Base-by-base conservation (phyloP, 2,329 filamentous ascomycete species). In the Alternaria arborescens region DNA sequence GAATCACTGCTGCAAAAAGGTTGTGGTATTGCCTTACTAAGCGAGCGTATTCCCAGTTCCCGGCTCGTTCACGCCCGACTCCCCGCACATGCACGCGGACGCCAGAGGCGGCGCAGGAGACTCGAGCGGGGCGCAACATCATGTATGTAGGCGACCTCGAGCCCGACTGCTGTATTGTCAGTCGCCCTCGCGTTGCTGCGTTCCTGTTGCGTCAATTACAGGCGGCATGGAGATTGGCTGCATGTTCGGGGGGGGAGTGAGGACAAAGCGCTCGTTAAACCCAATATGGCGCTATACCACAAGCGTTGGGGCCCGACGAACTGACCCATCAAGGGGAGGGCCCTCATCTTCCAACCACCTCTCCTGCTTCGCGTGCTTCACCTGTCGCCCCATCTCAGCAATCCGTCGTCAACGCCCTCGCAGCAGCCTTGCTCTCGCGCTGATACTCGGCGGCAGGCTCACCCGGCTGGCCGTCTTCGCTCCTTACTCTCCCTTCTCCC, bases 381-480 rank as follows among this genome's bases (percentile, higher is more conserved):
- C 64, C 65, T 69, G 67, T 64, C 58, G 67, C 67, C 65, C 65
- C 68, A 58, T 52, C 52, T 65, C 64, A 65, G 62, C 60, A 42
- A 41, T 55, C 34, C 69, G 71, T 68, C 64, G 70, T 64, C 71
- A 65, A 57, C 60, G 56, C 46, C 44, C 28, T 65, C 67, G 68
- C 66, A 62, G 65, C 67, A 56, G 64, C 56, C 61, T 62, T 58
- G 65, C 65, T 43, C 54, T 70, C 67, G 73, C 65, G 66, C 71
- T 70, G 68, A 65, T 61, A 67, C 63, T 61, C 66, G 64, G 67
- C 67, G 70, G 66, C 66, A 66, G 68, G 58, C 62, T 62, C 64
- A 58, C 65, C 66, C 66, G 68, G 70, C 69, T 72, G 70, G 71
- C 71, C 68, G 65, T 68, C 68, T 68, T 67, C 75, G 72, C 74